Percentiles rank a stretch among this genome's conserved stretches.
Evolutionary conservation across 2,329 filamentous ascomycete genomes (phyloP).

Genomic region (Hypoxylon sp.): DNA sequence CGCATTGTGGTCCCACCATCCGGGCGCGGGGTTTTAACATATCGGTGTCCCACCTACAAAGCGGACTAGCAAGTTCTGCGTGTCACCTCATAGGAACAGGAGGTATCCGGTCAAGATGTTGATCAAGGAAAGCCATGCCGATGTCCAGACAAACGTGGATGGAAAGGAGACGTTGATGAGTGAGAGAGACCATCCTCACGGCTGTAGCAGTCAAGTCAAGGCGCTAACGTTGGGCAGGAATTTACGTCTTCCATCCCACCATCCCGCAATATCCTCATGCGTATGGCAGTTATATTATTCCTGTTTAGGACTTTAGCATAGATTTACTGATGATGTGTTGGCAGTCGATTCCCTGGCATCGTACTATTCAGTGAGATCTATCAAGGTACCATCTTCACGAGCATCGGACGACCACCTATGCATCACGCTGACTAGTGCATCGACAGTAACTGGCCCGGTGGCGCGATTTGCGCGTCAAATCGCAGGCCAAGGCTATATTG

Average conservation of each 20-base stretch:
- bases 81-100: constrained; percentile 17
- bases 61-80: constrained; percentile 18
- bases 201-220: constrained; percentile 12
- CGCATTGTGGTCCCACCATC: constrained; percentile 29
- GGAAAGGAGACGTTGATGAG: constrained; percentile 68
- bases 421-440: constrained; percentile 30
- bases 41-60: constrained; percentile 24
- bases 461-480: constrained; percentile 91
- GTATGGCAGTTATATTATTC: constrained; percentile 58
- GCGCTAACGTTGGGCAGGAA: constrained; percentile 66
- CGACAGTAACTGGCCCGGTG: constrained; percentile 86
- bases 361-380: constrained; percentile 95
- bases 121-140: constrained; percentile 65
- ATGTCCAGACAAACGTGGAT: constrained; percentile 64
- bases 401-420: constrained; percentile 22
- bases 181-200: constrained; percentile 48
- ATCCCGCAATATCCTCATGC: constrained; percentile 89
- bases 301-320: constrained; percentile 16
- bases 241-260: constrained; percentile 89
- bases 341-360: constrained; percentile 80
- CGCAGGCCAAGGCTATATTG: constrained; percentile 92
- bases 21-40: constrained; percentile 39
- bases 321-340: constrained; percentile 37
- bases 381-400: constrained; percentile 72
- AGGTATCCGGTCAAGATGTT: constrained; percentile 58